Evolutionary conservation across 2,329 filamentous ascomycete species (phyloP).

Genomic region (Claviceps pusilla): DNA sequence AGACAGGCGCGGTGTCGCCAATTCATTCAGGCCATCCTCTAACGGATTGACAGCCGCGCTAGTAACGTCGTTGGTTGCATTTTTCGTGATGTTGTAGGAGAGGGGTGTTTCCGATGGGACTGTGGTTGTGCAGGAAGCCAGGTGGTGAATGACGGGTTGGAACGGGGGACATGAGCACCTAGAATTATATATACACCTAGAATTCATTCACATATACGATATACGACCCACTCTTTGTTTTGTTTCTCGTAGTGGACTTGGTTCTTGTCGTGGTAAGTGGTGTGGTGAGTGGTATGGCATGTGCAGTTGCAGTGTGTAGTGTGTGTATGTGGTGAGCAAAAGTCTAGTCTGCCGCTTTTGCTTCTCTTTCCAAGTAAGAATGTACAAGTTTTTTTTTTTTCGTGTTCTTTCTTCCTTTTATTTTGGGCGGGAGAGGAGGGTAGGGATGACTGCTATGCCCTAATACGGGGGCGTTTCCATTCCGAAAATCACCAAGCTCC

Average conservation of each 20-base stretch:
- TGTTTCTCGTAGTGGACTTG: not conserved
- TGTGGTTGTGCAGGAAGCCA: not conserved
- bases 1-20: constrained; percentile 13
- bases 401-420: too few species aligned
- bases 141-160: not conserved
- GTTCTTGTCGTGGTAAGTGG: constrained; percentile 3
- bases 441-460: too few species aligned
- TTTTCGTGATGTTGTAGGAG: not conserved
- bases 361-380: not conserved
- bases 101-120: not conserved
- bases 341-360: not conserved
- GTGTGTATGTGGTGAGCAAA: not conserved
- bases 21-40: constrained; percentile 9
- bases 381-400: too few species aligned
- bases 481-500: too few species aligned
- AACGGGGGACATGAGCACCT: constrained; percentile 3
- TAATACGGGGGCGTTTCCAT: too few species aligned
- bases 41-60: constrained; percentile 4
- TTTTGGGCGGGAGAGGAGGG: too few species aligned
- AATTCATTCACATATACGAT: not conserved
- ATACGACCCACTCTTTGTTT: not conserved
- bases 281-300: constrained; percentile 1
- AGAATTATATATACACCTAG: constrained; percentile 6
- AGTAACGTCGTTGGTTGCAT: constrained; percentile 1
- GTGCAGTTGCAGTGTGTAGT: not conserved